Evolutionary conservation across 805 yeast species (phyloP), one percentile per base, ranked within the genome.

Genomic region (Yamadazyma insecticola): DNA sequence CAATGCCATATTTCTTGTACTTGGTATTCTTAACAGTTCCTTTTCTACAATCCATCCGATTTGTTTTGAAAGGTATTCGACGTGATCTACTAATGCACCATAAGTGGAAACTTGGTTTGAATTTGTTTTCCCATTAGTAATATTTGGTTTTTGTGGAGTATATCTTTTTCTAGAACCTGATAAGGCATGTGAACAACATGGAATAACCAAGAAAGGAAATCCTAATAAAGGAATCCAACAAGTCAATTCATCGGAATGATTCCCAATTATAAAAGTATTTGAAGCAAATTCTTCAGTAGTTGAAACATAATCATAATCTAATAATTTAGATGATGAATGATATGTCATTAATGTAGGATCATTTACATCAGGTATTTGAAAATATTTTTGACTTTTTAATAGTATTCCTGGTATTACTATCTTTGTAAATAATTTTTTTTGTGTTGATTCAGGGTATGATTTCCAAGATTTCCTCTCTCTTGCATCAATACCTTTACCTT

Each of bases 201-300:
- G 97, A 24, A 90, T 85, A 7, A 87, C 95, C 66, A 90, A 64
- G 52, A 86, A 90, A 5, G 96, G 96, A 40, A 71, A 82, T 0
- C 87, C 88, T 8, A 90, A 58, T 8, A 90, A 60, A 3, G 97
- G 97, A 22, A 90, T 78, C 97, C 97, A 90, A 43, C 95, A 83
- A 0, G 97, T 89, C 35, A 90, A 67, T 51, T 90, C 97, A 53
- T 90, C 97, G 1, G 95, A 84, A 51, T 90, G 97, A 52, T 90
- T 90, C 1, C 97, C 97, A 26, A 90, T 88, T 21, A 89, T 57
- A 47, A 90, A 90, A 0, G 95, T 81, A 44, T 81, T 72, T 14
- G 61, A 52, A 0, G 86, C 79, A 39, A 81, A 83, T 29, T 78
- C 81, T 1, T 81, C 78, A 3, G 77, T 70, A 35, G 81, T 76